Base-by-base conservation (phyloP, 2,329 filamentous ascomycete genomes). In the Magnaporthiopsis rhizophila region DNA sequence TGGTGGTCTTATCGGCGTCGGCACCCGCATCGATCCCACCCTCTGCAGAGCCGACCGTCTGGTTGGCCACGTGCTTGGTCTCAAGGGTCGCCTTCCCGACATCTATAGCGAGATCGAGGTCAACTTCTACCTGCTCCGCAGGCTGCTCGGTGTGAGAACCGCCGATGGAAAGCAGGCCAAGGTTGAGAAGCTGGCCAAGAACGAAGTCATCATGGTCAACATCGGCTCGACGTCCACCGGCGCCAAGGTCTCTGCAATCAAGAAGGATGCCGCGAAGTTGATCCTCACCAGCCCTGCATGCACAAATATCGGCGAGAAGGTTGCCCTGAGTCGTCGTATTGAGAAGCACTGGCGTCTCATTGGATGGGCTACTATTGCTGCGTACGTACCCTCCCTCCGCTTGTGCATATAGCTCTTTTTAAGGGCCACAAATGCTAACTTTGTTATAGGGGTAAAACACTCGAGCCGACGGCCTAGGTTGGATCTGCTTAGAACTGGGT, bases 121-220 rank as follows among this genome's bases (percentile, higher is more conserved):
- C 79, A 98, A 98, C 86, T 99, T 98, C 84, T 99, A 98, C 85
- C 85, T 99, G 67, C 89, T 99, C 68, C 90, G 94, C 72, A 87
- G 95, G 72, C 84, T 99, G 67, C 86, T 99, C 65, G 95, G 95
- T 87, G 95, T 99, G 73, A 93, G 96, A 81, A 97, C 95, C 60
- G 92, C 94, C 68, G 95, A 99, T 71, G 95, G 95, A 76, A 99
- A 99, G 84, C 95, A 98, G 80, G 94, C 94, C 74, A 99, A 99
- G 89, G 95, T 99, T 70, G 92, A 93, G 72, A 99, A 99, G 83
- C 84, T 99, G 69, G 84, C 92, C 65, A 99, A 98, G 88, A 97
- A 97, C 80, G 95, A 99, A 79, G 92, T 98, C 73, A 89, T 99
- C 79, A 98, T 99, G 95, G 95, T 99, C 69, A 99, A 99, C 83